These are phyloP conservation scores for Penicillium fuscoglaucum DNA, from an alignment of 2,329 filamentous ascomycete genomes.

Conservation along the genomic window DNA sequence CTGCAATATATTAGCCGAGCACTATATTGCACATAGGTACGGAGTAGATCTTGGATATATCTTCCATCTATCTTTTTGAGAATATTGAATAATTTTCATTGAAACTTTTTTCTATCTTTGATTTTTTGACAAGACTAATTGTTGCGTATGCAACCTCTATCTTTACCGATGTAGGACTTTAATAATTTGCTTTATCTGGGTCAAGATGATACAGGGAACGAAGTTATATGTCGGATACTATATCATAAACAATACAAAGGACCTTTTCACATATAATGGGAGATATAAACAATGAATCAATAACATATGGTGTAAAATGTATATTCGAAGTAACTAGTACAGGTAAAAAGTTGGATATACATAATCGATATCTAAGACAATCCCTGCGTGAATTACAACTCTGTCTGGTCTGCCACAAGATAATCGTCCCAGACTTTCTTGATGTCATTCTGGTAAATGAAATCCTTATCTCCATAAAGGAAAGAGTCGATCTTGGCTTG, in stretches of 20 bases:
- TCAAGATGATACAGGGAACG: conserved; percentile 46
- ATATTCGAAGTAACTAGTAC: background rate
- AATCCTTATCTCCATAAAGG: conserved; percentile 38
- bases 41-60: conserved; percentile 9
- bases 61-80: conserved; percentile 49
- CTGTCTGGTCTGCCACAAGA: background rate
- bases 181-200: background rate
- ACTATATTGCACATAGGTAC: background rate
- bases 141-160: background rate
- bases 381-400: background rate
- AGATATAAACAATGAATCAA: background rate
- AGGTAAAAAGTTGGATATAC: no score
- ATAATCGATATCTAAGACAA: background rate
- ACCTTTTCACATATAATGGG: no score
- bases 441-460: conserved; percentile 48
- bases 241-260: no score
- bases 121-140: background rate
- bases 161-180: conserved; percentile 53
- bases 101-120: conserved; percentile 47
- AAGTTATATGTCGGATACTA: background rate
- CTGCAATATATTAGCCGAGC: conserved; percentile 19
- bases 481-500: conserved; percentile 34
- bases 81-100: conserved; percentile 57
- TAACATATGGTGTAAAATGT: conserved; percentile 7
- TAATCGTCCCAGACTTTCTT: conserved; percentile 37